phyloP scores from a whole-genome alignment of 306 rosid genomes.

The Adenanthera pavonina region DNA sequence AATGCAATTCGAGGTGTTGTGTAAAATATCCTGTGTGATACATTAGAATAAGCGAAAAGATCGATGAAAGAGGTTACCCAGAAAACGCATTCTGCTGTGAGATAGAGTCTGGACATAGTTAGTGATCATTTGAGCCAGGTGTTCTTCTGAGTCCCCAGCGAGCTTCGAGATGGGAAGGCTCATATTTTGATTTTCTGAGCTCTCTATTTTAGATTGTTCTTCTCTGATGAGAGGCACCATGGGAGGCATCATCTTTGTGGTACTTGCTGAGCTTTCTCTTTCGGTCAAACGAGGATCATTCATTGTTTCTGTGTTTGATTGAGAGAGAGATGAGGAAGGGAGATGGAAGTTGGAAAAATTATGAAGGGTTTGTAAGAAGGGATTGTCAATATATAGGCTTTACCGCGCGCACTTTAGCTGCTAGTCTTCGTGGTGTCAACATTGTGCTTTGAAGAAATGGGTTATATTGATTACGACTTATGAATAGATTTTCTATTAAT shows the following conservation, averaged over 20 bases:
- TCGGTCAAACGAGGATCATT: not conserved
- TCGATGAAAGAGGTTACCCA: not conserved
- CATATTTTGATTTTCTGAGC: not conserved
- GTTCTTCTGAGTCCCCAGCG: not conserved
- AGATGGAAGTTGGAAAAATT: too few species aligned
- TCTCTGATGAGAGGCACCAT: not conserved
- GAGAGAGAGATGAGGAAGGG: too few species aligned
- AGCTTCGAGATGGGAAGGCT: not conserved
- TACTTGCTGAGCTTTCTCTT: not conserved
- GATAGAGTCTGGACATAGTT: not conserved
- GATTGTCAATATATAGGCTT: too few species aligned
- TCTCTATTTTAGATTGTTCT: not conserved
- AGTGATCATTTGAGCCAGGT: not conserved
- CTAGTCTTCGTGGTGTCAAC: too few species aligned
- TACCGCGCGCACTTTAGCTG: too few species aligned
- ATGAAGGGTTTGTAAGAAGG: too few species aligned
- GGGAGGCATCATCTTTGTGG: not conserved
- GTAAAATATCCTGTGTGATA: too few species aligned
- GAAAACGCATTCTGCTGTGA: not conserved
- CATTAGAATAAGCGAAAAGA: not conserved
- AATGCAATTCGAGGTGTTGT: not conserved
- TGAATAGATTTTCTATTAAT: too few species aligned
- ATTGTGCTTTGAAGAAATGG: too few species aligned
- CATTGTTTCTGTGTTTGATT: not conserved
- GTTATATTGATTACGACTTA: too few species aligned